These are phyloP conservation scores for Hymenoscyphus salicellus DNA, from an alignment of 2,329 filamentous ascomycete genomes.

Conservation along the genomic window DNA sequence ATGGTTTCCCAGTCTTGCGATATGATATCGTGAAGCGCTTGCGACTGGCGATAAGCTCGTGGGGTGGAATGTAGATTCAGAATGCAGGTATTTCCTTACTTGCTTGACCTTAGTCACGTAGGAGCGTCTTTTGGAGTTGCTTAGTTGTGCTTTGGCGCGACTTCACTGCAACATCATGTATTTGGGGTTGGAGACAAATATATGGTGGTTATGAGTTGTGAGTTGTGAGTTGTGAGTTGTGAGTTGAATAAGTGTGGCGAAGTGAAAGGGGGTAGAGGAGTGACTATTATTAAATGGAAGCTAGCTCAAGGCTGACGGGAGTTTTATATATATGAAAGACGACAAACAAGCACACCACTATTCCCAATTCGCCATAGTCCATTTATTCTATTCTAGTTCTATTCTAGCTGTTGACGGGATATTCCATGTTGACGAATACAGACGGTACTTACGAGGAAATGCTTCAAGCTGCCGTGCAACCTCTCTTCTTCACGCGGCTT, in stretches of 20 bases:
- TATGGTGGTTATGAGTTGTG: not conserved
- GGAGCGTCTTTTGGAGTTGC: not conserved
- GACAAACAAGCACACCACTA: not conserved
- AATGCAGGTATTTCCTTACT: not conserved
- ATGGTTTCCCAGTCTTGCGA: not conserved
- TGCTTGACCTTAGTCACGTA: not conserved
- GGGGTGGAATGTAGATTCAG: not conserved
- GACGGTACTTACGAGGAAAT: not conserved
- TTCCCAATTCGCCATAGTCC: not conserved
- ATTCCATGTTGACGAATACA: not conserved
- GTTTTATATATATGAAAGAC: not conserved
- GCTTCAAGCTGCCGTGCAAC: slow-evolving; percentile 7
- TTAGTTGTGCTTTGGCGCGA: not conserved
- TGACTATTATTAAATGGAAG: not conserved
- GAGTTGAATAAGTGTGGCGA: not conserved
- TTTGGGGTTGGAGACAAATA: not conserved
- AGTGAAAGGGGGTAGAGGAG: not conserved
- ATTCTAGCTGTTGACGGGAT: not conserved
- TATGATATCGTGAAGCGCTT: not conserved
- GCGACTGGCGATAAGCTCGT: not conserved
- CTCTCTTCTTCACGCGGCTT: not conserved
- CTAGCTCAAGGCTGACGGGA: not conserved
- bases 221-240: not conserved
- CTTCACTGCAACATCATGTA: not conserved
- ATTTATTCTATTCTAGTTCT: too few species aligned